Conservation (phyloP, 768 basidiomycete species). For the Russula compacta region DNA sequence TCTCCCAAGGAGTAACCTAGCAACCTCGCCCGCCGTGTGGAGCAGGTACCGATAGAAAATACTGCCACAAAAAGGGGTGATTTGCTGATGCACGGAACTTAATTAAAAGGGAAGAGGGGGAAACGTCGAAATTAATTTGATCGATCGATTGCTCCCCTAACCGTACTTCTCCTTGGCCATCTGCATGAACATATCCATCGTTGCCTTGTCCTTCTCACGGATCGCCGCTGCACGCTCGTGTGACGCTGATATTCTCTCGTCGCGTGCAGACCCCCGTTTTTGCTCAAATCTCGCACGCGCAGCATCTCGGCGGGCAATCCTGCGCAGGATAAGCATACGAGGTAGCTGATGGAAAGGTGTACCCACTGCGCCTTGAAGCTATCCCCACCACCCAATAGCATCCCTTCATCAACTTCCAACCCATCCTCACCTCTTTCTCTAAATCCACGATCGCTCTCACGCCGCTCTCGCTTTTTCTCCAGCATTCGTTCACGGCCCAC, state of each 20-base stretch:
- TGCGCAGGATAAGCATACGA: slow-evolving; percentile 25
- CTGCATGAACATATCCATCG: slow-evolving; percentile 95
- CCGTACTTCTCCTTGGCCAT: slow-evolving; percentile 86
- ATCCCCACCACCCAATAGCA: slow-evolving; percentile 74
- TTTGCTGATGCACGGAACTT: too few relatives aligned
- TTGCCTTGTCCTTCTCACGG: slow-evolving; percentile 78
- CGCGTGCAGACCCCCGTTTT: slow-evolving; percentile 32
- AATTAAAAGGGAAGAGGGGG: too few relatives aligned
- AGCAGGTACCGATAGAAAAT: too few relatives aligned
- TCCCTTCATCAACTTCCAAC: slow-evolving; percentile 72
- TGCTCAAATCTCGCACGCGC: slow-evolving; percentile 55
- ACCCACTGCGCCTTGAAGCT: slow-evolving; percentile 72
- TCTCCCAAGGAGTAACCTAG: background rate
- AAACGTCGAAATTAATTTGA: too few relatives aligned
- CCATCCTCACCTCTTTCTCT: slow-evolving; percentile 68
- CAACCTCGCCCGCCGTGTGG: too few relatives aligned
- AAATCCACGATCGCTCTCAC: slow-evolving; percentile 64
- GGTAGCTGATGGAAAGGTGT: slow-evolving; percentile 7
- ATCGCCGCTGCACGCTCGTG: slow-evolving; percentile 56
- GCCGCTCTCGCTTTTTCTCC: slow-evolving; percentile 72
- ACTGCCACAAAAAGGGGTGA: too few relatives aligned
- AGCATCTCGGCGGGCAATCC: slow-evolving; percentile 67
- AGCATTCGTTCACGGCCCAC: slow-evolving; percentile 78
- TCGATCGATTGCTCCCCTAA: background rate
- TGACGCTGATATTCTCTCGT: slow-evolving; percentile 41